phyloP scores from a whole-genome alignment of 352 stramenopile genomes.

The Globisporangium abappressorium region DNA sequence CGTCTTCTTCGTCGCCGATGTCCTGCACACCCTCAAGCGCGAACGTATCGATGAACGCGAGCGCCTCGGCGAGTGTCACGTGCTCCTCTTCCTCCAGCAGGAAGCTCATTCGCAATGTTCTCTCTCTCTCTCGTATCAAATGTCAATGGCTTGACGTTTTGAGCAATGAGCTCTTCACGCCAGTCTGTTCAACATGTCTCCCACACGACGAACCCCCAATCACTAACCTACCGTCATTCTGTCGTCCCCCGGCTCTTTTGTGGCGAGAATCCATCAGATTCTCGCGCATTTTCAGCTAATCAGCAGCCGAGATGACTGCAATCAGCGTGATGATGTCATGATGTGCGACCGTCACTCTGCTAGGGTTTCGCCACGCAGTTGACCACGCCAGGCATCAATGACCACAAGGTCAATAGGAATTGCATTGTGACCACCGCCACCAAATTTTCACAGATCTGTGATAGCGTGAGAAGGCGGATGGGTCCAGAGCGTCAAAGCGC shows the following conservation, averaged over 20 bases:
- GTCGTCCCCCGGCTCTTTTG: too few species aligned
- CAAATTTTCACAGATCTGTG: too few species aligned
- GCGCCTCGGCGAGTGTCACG: slow-evolving; percentile 6
- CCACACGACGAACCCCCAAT: too few species aligned
- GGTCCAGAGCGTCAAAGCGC: too few species aligned
- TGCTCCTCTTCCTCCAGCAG: slow-evolving; percentile 9
- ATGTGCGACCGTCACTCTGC: neutral
- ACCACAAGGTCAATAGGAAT: too few species aligned
- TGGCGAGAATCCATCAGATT: too few species aligned
- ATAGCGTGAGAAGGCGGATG: too few species aligned
- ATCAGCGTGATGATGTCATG: neutral
- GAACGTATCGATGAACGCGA: slow-evolving; percentile 17
- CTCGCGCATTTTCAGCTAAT: neutral
- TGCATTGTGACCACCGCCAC: too few species aligned
- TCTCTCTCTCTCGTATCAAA: neutral
- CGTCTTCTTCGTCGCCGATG: neutral
- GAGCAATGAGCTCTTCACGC: neutral
- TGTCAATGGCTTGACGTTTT: neutral
- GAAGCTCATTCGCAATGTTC: slow-evolving; percentile 8
- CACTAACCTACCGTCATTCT: too few species aligned
- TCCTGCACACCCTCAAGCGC: neutral
- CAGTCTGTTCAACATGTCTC: neutral
- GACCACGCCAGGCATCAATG: too few species aligned
- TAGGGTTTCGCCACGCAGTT: neutral
- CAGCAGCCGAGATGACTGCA: neutral